Percentiles rank a stretch among this genome's conserved stretches.
Evolutionary conservation across 2,329 filamentous ascomycete genomes (phyloP).

Genomic region (Metarhizium humberi): DNA sequence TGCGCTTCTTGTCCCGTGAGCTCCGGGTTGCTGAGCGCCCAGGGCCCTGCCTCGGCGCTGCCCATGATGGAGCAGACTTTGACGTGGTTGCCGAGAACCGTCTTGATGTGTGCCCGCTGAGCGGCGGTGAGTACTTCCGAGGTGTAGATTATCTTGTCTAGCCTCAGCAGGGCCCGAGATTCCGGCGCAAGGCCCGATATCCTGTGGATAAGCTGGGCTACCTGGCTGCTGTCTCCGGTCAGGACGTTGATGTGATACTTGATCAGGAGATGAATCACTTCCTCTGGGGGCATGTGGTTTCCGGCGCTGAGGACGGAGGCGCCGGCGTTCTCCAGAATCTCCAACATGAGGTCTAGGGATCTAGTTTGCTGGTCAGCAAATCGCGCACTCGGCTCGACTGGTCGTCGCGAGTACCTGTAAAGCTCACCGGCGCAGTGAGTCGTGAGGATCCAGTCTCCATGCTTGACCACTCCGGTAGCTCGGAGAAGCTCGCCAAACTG

Average conservation of each 20-base stretch:
- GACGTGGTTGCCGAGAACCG: conserved; percentile 18
- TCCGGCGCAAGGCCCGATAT: conserved; percentile 19
- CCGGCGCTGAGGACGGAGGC: conserved; percentile 29
- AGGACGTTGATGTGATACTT: conserved; percentile 28
- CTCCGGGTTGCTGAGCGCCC: conserved; percentile 21
- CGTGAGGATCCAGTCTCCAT: conserved; percentile 29
- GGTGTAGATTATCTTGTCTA: conserved; percentile 35
- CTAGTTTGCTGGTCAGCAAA: conserved; percentile 7
- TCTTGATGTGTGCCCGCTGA: conserved; percentile 22
- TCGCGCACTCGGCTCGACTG: not conserved
- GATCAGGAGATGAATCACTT: conserved; percentile 17
- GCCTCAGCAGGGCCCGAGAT: conserved; percentile 14
- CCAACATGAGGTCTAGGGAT: conserved; percentile 29
- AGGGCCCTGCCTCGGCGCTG: conserved; percentile 33
- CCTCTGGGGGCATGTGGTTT: conserved; percentile 13
- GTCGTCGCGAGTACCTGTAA: conserved; percentile 22
- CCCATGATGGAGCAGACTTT: conserved; percentile 30
- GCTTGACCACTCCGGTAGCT: conserved; percentile 18
- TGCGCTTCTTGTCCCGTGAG: conserved; percentile 11
- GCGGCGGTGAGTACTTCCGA: conserved; percentile 27
- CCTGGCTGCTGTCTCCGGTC: conserved; percentile 27
- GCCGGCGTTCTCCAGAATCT: conserved; percentile 31
- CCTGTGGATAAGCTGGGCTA: conserved; percentile 25
- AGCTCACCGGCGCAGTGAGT: conserved; percentile 25
- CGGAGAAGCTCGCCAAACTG: conserved; percentile 22